Evolutionary conservation across 176 grass and related monocot species (phyloP), one percentile per base, ranked within the genome.

Genomic region (Carex littledalei): DNA sequence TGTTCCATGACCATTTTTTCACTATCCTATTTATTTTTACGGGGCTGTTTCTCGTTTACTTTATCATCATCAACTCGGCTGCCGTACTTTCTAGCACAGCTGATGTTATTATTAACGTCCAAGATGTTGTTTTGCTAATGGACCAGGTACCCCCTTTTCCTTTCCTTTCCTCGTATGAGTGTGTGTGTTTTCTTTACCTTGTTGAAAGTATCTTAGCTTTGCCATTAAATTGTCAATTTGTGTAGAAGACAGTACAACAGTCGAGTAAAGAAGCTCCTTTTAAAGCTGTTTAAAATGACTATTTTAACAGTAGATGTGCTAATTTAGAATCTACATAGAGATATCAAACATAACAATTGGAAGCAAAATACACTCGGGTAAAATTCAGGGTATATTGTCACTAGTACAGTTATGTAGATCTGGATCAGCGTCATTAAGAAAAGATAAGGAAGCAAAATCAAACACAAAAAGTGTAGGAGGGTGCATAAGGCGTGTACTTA

Each of bases 1-100:
- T 99, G 85, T 94, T 95, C 86, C 91, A 99, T 82, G 97, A 99
- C 74, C 97, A 99, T 73, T 90, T 99, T 87, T 94, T 96, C 86
- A 91, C 91, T 34, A 89, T 96, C 84, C 75, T 99, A 79, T 92
- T 94, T 73, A 92, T 99, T 79, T 99, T 96, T 87, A 96, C 93
- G 83, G 93, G 93, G 52, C 87, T 99, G 43, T 99, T 95, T 94
- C 72, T 95, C 35, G 97, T 99, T 81, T 94, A 99, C 70, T 94
- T 95, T 91, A 90, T 92, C 78, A 84, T 99, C 34, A 94, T 99
- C 74, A 99, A 87, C 85, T 99, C 97, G 32, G 93, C 91, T 64
- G 97, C 97, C 71, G 88, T 87, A 86, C 90, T 93, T 84, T 92
- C 92, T 24, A 89, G 87, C 81, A 94, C 90, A 88, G 81, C 90